Conservation (phyloP, 148 eudicot species). For the Rhododendron simsii region DNA sequence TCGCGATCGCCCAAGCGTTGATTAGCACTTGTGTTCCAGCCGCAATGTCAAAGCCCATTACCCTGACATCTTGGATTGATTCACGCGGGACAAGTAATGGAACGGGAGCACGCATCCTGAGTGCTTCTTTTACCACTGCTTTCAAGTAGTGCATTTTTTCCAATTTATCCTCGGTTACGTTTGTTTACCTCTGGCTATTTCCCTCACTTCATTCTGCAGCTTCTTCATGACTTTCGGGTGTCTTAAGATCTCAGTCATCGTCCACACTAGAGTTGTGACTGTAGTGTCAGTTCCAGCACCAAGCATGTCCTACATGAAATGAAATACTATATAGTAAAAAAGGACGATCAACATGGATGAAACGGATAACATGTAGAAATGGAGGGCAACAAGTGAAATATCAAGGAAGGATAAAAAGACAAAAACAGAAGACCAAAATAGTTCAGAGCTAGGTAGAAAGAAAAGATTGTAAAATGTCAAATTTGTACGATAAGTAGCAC, state of each 20-base stretch:
- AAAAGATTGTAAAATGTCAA: no score
- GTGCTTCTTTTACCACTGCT: slow-evolving; percentile 39
- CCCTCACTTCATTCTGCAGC: slow-evolving; percentile 37
- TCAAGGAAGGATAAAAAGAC: no score
- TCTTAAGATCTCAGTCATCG: slow-evolving; percentile 37
- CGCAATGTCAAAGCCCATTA: slow-evolving; percentile 32
- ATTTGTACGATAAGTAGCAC: no score
- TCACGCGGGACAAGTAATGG: slow-evolving; percentile 25
- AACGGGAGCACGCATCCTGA: slow-evolving; percentile 27
- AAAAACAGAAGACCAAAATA: no score
- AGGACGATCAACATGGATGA: no score
- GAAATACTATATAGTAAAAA: no score
- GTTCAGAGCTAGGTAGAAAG: no score
- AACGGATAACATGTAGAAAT: no score
- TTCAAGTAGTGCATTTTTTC: slow-evolving; percentile 34
- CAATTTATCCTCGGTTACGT: not conserved
- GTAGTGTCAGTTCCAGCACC: slow-evolving; percentile 46
- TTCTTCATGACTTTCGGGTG: slow-evolving; percentile 26
- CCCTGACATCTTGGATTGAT: slow-evolving; percentile 16
- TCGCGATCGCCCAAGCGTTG: no score
- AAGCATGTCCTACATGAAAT: slow-evolving; percentile 34
- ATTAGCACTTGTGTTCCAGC: no score
- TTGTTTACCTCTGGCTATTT: slow-evolving; percentile 17
- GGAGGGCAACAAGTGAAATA: no score
- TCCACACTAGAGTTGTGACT: slow-evolving; percentile 38